Evolutionary conservation across 1,284 basidiomycete species (phyloP), one percentile per base, ranked within the genome.

Genomic region (Boletus smithii): DNA sequence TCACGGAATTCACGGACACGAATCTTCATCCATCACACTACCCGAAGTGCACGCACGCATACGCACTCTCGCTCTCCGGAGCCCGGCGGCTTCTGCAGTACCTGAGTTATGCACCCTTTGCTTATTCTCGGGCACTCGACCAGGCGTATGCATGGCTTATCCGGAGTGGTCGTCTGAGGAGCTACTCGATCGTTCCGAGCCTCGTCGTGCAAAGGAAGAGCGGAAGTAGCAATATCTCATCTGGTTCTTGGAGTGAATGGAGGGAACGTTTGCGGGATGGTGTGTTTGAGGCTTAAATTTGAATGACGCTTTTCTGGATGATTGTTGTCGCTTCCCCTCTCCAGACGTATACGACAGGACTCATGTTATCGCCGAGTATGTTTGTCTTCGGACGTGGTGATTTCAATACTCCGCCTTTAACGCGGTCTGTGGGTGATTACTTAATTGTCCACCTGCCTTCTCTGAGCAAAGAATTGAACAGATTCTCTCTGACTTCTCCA

Each of bases 41-140:
- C 0, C 85, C 85, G 0, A 80, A 80, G 57, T 88, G 85, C 62
- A 85, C 81, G 1, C 84, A 87, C 52, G 83, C 77, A 1, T 87
- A 86, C 55, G 79, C 72, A 0, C 62, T 85, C 24, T 80, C 81
- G 11, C 68, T 67, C 4, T 51, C 58, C 0, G 83, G 83, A 20
- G 83, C 82, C 1, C 74, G 73, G 5, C 72, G 74, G 14, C 68
- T 85, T 7, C 66, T 80, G 2, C 67, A 72, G 9, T 75, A 85
- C 55, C 69, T 86, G 5, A 72, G 68, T 0, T 69, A 82, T 53
- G 71, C 80, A 17, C 80, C 76, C 0, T 90, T 90, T 56, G 83
- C 84, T 1, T 89, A 87, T 58, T 85, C 85, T 2, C 80, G 88
- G 9, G 83, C 87, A 0, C 74, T 88, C 46, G 84, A 91, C 54